Evolutionary conservation across 352 stramenopile species (phyloP), one percentile per base, ranked within the genome.

Genomic region (Sclerospora graminicola): DNA sequence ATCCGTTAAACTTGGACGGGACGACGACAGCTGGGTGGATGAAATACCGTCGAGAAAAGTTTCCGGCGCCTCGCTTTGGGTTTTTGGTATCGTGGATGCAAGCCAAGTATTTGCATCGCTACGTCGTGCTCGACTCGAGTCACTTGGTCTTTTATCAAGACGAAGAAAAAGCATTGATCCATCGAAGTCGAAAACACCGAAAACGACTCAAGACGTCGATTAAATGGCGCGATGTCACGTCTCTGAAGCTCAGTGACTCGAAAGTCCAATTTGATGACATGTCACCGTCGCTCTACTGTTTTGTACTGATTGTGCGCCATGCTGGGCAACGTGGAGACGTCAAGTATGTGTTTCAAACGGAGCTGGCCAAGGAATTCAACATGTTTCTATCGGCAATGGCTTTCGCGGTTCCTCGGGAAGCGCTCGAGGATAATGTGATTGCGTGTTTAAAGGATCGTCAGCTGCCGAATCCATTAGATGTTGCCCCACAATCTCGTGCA

Each of bases 231-330:
- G 60, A 93, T 47, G 76, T 89, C 21, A 54, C 81, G 10, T 61
- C 51, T 8, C 34, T 90, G 4, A 57, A 50, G 14, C 46, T 93
- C 9, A 88, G 78, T 28, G 72, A 85, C 23, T 54, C 44, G 1
- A 88, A 90, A 37, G 54, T 89, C 23, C 81, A 89, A 50, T 89
- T 76, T 27, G 78, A 93, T 37, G 81, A 93, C 41, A 64, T 93
- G 49, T 93, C 81, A 0, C 76, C 81, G 2, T 62, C 64, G 34
- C 49, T 93, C 23, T 86, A 89, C 45, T 90, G 78, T 55, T 86
- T 89, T 16, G 77, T 89, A 37, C 24, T 90, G 5, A 54, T 79
- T 28, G 69, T 87, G 26, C 71, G 65, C 0, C 62, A 77, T 34
- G 56, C 75, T 26, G 60, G 66, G 6, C 59, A 59, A 13, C 47